Base-by-base conservation (phyloP, 2,329 filamentous ascomycete species). In the Neonectria ditissima region DNA sequence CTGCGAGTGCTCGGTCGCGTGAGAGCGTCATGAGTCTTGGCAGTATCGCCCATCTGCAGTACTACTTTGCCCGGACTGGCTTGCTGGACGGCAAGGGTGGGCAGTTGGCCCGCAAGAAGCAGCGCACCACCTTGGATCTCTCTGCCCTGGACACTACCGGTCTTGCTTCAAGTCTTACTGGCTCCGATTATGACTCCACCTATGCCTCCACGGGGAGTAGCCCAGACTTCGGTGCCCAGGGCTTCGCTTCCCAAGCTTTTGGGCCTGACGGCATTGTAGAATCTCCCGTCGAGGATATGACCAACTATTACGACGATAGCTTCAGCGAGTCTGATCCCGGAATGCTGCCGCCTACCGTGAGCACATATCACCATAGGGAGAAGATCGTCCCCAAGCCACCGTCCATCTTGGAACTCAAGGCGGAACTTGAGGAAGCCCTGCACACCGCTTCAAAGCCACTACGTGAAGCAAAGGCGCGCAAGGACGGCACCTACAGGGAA, bases 11-110 rank as follows among this genome's bases (percentile, higher is more conserved):
- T 50, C 90, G 89, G 75, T 93, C 93, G 54, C 87, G 96, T 67
- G 95, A 99, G 78, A 97, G 94, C 76, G 96, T 99, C 69, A 91
- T 98, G 88, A 97, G 93, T 75, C 81, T 99, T 66, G 96, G 96
- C 58, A 97, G 94, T 79, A 99, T 99, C 73, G 93, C 94, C 59
- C 96, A 99, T 81, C 83, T 99, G 75, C 96, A 99, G 79, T 97
- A 98, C 81, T 99, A 98, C 80, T 99, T 99, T 81, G 95, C 96
- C 37, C 87, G 96, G 63, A 99, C 96, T 1, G 96, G 96, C 6
- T 81, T 99, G 67, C 82, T 99, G 54, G 96, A 99, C 75, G 94
- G 95, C 60, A 97, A 97, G 77, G 95, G 94, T 37, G 96, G 89
- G 57, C 92, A 97, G 77, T 82, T 97, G 63, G 91, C 92, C 22